Evolutionary conservation across 2,329 filamentous ascomycete species (phyloP).

Genomic region (Microcyclospora tardicrescens): DNA sequence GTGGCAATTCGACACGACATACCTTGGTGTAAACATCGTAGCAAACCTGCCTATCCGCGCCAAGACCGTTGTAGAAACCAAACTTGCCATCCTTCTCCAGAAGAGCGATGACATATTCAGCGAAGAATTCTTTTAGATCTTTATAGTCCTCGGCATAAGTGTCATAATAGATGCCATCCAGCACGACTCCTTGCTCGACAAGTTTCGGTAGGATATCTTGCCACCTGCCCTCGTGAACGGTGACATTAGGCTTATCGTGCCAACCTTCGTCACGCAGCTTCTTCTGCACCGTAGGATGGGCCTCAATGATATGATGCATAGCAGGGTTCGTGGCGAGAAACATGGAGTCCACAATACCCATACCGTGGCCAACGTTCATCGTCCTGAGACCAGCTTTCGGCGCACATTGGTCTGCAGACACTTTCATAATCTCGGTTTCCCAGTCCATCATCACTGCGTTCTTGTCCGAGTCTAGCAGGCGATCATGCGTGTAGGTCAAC

Average conservation of each 20-base stretch:
- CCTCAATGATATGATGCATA: slow-evolving; percentile 39
- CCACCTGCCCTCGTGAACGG: slow-evolving; percentile 37
- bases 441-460: slow-evolving; percentile 44
- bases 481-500: slow-evolving; percentile 35
- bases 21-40: slow-evolving; percentile 90
- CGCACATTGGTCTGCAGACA: slow-evolving; percentile 31
- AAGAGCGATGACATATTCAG: slow-evolving; percentile 69
- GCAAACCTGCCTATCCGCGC: slow-evolving; percentile 80
- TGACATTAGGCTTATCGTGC: slow-evolving; percentile 36
- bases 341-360: slow-evolving; percentile 38
- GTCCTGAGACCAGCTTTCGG: slow-evolving; percentile 29
- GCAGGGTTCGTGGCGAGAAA: slow-evolving; percentile 32
- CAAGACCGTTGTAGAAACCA: slow-evolving; percentile 62
- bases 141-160: slow-evolving; percentile 92
- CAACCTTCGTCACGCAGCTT: slow-evolving; percentile 35
- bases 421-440: slow-evolving; percentile 38
- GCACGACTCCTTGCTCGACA: slow-evolving; percentile 29
- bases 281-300: slow-evolving; percentile 36
- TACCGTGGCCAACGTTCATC: slow-evolving; percentile 38
- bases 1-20: slow-evolving; percentile 1
- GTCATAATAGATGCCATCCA: slow-evolving; percentile 71
- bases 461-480: slow-evolving; percentile 35
- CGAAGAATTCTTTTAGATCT: slow-evolving; percentile 76
- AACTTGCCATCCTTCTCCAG: slow-evolving; percentile 49
- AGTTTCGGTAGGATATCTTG: slow-evolving; percentile 36